Base-by-base conservation (phyloP, 1,139 yeast species). In the Kluyveromyces marxianus region DNA sequence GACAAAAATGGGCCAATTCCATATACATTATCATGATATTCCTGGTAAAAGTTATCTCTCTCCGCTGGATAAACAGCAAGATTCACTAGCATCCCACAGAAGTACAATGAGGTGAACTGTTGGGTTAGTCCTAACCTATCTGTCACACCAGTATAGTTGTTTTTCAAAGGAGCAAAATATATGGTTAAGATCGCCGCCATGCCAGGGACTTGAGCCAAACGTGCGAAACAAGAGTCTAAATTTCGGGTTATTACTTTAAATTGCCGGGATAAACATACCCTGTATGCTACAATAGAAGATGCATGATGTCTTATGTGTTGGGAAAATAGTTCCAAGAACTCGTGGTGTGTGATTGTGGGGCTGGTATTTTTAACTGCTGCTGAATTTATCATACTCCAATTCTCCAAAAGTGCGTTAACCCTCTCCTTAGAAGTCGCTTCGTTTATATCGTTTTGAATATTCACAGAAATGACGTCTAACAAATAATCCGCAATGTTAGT, bases 21-120 rank as follows among this genome's bases (percentile, higher is more conserved):
- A 56, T 86, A 83, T 2, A 84, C 77, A 34, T 81, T 81, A 60
- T 87, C 96, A 50, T 76, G 75, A 55, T 77, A 81, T 57, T 88
- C 96, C 50, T 84, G 85, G 58, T 84, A 86, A 61, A 87, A 87
- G 42, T 83, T 77, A 51, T 82, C 75, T 52, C 90, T 69, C 56
- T 87, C 95, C 14, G 69, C 62, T 2, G 95, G 95, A 59, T 82
- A 88, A 7, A 83, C 72, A 2, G 92, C 76, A 57, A 86, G 69
- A 57, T 86, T 87, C 56, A 83, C 84, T 42, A 87, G 71, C 72
- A 87, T 79, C 1, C 96, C 96, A 44, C 82, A 81, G 61, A 81
- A 88, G 58, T 83, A 87, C 43, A 87, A 63, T 28, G 88, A 79
- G 25, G 83, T 70, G 3, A 82, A 75, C 58, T 85, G 88, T 63